Base-by-base conservation (phyloP, 2,329 filamentous ascomycete genomes). In the Juglanconis oblonga region DNA sequence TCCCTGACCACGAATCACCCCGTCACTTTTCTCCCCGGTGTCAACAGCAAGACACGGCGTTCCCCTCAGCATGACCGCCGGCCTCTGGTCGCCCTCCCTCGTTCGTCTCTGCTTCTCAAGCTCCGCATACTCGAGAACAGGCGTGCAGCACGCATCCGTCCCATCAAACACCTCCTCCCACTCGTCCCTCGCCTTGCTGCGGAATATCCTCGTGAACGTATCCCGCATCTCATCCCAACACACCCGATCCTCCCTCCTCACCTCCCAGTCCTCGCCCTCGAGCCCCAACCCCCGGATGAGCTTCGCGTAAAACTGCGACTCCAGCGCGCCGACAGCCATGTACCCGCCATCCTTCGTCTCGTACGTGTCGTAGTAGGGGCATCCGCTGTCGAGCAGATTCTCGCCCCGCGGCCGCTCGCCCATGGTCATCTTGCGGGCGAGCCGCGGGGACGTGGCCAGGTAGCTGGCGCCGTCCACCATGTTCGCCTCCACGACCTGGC, bases 391-490 rank as follows among this genome's bases (percentile, higher is more conserved):
- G 51, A 98, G 76, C 59, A 88, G 67, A 72, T 97, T 97, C 58
- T 82, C 80, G 0, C 94, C 94, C 52, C 93, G 79, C 32, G 84
- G 80, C 3, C 73, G 72, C 66, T 78, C 72, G 79, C 91, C 93
- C 44, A 87, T 70, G 1, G 83, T 81, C 6, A 79, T 87, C 70
- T 88, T 87, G 63, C 81, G 79, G 33, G 80, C 79, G 62, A 96
- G 77, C 38, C 94, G 81, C 55, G 90, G 88, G 76, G 94, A 94
- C 0, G 87, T 89, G 1, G 88, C 87, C 32, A 98, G 77, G 73
- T 94, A 94, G 40, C 87, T 84, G 29, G 84, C 85, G 8, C 94
- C 94, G 76, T 98, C 94, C 11, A 97, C 94, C 94, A 98, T 98
- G 73, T 96, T 97, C 14, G 91, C 91, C 76, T 97, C 92, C 8